Conservation (phyloP, 305 asterid genomes). For the Fraxinus dipetala region DNA sequence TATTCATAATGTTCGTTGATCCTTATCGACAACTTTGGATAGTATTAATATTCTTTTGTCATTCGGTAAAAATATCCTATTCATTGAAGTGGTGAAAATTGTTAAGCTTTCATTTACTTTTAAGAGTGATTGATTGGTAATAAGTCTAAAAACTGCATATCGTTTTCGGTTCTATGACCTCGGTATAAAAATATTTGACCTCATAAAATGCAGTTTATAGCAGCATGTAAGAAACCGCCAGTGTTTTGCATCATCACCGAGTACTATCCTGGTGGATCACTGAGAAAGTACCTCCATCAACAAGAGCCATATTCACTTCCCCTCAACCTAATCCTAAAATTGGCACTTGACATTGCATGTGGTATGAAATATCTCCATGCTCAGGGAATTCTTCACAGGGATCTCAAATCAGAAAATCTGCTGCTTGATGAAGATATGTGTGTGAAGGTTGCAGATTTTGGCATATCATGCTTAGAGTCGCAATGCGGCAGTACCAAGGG, state of each 20-base stretch:
- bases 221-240: constrained; percentile 93
- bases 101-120: not conserved
- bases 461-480: constrained; percentile 87
- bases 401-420: constrained; percentile 88
- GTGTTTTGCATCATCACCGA: constrained; percentile 92
- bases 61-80: not conserved
- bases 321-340: constrained; percentile 57
- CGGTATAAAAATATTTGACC: constrained; percentile 3
- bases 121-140: not conserved
- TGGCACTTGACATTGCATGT: constrained; percentile 80
- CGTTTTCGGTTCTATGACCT: constrained; percentile 1
- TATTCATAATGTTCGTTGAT: not conserved
- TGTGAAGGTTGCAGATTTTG: constrained; percentile 93
- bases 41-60: not conserved
- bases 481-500: constrained; percentile 95
- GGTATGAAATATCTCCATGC: constrained; percentile 95
- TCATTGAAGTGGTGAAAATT: not conserved
- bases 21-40: not conserved
- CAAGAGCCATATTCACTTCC: constrained; percentile 87
- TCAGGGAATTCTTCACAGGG: constrained; percentile 88
- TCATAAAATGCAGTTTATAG: constrained; percentile 63
- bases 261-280: constrained; percentile 89
- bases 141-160: not conserved
- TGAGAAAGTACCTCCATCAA: constrained; percentile 85
- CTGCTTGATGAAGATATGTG: constrained; percentile 82